Evolutionary conservation across 768 basidiomycete species (phyloP).

Genomic region (Pleurotus pulmonarius): DNA sequence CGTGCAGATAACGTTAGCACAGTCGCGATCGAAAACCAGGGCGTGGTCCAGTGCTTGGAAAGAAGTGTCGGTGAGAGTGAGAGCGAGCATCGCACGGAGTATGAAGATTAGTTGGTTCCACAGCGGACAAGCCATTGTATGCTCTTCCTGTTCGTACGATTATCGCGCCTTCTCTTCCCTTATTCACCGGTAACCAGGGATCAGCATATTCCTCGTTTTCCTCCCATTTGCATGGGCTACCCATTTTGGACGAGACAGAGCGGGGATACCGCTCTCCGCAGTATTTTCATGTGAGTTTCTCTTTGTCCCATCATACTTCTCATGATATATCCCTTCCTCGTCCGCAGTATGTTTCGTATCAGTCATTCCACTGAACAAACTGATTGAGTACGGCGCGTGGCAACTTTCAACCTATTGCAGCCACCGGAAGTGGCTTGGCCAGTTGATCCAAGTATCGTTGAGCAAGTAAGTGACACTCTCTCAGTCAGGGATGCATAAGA

Average conservation of each 20-base stretch:
- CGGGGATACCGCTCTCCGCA: constrained; percentile 14
- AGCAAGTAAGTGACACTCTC: constrained; percentile 47
- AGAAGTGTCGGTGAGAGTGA: no score
- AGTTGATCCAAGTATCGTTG: constrained; percentile 57
- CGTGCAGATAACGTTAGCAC: no score
- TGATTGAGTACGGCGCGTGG: constrained; percentile 64
- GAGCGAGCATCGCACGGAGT: no score
- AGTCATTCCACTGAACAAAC: constrained; percentile 60
- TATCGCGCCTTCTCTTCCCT: background rate
- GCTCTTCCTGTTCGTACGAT: background rate
- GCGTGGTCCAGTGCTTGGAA: no score
- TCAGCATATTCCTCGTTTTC: constrained; percentile 56
- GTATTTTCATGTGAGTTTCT: constrained; percentile 43
- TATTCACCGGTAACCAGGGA: constrained; percentile 32
- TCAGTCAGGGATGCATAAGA: background rate
- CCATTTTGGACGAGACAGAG: constrained; percentile 39
- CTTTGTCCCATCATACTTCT: no score
- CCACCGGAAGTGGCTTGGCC: constrained; percentile 49
- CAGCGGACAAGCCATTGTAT: background rate
- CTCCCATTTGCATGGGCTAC: constrained; percentile 61
- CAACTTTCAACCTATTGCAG: constrained; percentile 55
- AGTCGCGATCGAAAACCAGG: no score
- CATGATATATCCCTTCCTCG: no score
- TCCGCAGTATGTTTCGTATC: constrained; percentile 57
- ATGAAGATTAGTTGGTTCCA: constrained; percentile 2